Evolutionary conservation across 2,329 filamentous ascomycete genomes (phyloP), one percentile per base, ranked within the genome.

Genomic region (Neoarthrinium moseri): DNA sequence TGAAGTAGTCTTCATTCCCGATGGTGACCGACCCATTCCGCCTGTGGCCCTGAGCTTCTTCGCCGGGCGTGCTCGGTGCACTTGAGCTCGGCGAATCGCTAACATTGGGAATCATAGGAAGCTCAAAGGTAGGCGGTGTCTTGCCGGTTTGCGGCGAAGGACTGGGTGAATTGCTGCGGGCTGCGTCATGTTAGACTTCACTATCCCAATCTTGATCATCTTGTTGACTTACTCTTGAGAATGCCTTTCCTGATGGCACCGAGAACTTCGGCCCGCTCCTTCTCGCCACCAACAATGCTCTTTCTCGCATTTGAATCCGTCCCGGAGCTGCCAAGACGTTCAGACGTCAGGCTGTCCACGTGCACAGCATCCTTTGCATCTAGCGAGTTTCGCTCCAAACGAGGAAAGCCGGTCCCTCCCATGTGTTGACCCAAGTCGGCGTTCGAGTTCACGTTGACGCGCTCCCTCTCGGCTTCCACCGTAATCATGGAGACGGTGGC

Each of bases 181-280:
- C 81, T 58, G 73, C 72, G 42, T 69, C 65, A 8, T 41, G 48
- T 59, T 49, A 54, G 43, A n/a, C 6, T 17, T 38, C n/a, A n/a
- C n/a, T 38, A 4, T 18, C 22, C 23, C 23, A 6, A 34, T 18
- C 11, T 23, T 13, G 11, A 17, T 17, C 35, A 26, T 38, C 2
- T 34, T 30, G 27, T 6, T 23, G 33, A 68, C 81, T 66, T 78
- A 88, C 91, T 88, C 71, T 99, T 99, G 45, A 99, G 69, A 40
- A 99, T 99, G 39, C 94, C 94, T 71, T 96, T 96, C 61, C 90
- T 90, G 38, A 97, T 90, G 6, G 91, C 89, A 17, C 91, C 90
- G 34, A 97, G 78, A 13, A 96, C 87, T 63, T 97, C 92, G 1
- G 91, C 90, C 52, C 92, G 84, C 61, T 97, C 94, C 59, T 77